Evolutionary conservation across 345 rosid genomes (phyloP), one percentile per base, ranked within the genome.

Genomic region (Corchorus olitorius): DNA sequence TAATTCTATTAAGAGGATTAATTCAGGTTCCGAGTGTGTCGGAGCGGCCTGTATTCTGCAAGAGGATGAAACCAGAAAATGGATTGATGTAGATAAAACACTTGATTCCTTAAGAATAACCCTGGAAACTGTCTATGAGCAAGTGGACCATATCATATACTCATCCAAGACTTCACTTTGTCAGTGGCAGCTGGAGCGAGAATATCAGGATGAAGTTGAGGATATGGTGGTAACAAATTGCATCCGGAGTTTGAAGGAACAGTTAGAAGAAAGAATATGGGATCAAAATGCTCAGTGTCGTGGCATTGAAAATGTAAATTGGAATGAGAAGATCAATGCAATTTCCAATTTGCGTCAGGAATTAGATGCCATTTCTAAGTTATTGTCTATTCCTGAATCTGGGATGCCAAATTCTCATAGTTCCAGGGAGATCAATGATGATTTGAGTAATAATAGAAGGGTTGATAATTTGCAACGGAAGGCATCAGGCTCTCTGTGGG

Each of bases 271-370:
- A 78, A 84, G 61, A 70, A 54, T 85, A 37, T 71, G 82, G 86
- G 85, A 80, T 66, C 86, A 81, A 78, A 82, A 83, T 81, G 79
- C 84, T 60, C 73, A 22, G 56, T 74, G 76, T 78, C 77, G 62
- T 78, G 79, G 75, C 52, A 70, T 76, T 46, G 84, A 77, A 70
- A 83, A 79, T 81, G 45, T 84, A 64, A 74, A 68, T 20, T 82
- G 83, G 77, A 72, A 72, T 52, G 84, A 88, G 74, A 89, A 79
- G 80, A 72, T 87, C 35, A 85, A 90, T 76, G 93, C 92, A 80
- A 80, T 97, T 65, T 87, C 88, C 17, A 74, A 78, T 76, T 81
- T 96, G 81, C 92, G 90, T 48, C 86, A 87, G 76, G 97, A 96
- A 81, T 76, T 96, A 65, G 94, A 85, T 78, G 77, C 79, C 66